Percentiles rank a stretch among this genome's conserved stretches.
Evolutionary conservation across 176 grass and related monocot species (phyloP).

Genomic region (Miscanthus lutarioriparius): DNA sequence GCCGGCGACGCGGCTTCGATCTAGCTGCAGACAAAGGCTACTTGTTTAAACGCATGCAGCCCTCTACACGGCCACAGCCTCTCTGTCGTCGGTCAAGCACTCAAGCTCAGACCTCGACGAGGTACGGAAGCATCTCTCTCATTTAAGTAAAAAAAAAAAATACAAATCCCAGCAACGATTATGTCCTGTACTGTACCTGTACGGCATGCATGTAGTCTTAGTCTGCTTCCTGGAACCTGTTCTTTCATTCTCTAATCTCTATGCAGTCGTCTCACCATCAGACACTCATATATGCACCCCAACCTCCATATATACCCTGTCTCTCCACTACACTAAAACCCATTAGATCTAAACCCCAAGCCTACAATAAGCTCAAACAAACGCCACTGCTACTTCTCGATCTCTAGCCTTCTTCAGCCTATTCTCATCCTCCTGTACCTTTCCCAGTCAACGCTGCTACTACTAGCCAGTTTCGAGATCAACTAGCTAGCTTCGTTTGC

Average conservation of each 20-base stretch:
- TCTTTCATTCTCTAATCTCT: neutral
- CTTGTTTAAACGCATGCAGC: neutral
- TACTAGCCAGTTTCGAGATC: neutral
- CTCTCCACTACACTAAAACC: neutral
- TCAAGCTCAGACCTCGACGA: neutral
- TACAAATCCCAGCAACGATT: neutral
- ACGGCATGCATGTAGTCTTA: neutral
- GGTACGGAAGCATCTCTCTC: neutral
- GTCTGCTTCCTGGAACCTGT: conserved; percentile 15
- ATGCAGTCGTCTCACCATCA: neutral
- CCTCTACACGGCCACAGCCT: neutral
- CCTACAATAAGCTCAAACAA: neutral
- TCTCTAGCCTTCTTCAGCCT: no score
- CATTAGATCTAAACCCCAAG: neutral
- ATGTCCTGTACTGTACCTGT: neutral
- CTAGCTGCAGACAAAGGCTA: neutral
- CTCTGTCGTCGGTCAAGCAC: neutral
- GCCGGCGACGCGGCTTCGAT: neutral
- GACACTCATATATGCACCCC: neutral
- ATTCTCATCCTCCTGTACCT: neutral
- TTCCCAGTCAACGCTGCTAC: neutral
- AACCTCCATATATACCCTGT: conserved; percentile 18
- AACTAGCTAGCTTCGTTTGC: neutral
- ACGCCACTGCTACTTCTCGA: neutral
- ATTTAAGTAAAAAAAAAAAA: neutral